These are phyloP conservation scores for Hypericum perforatum DNA, from an alignment of 345 rosid genomes.

Conservation along the genomic window DNA sequence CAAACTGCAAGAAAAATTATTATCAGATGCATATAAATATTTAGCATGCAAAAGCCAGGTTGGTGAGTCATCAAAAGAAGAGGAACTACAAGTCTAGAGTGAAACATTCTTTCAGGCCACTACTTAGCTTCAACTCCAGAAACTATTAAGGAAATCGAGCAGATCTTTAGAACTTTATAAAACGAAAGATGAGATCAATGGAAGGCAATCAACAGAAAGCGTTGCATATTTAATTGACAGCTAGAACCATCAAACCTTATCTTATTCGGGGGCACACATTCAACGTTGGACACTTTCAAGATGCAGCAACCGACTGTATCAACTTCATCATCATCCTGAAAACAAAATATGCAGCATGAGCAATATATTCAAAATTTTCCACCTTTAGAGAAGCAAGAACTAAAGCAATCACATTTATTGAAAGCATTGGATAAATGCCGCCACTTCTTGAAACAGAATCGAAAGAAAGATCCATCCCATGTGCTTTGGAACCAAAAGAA, in stretches of 20 bases:
- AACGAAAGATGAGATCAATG: too few relatives aligned
- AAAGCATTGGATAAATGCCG: too few relatives aligned
- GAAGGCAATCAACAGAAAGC: neutral
- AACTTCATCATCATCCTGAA: constrained; percentile 97
- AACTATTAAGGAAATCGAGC: too few relatives aligned
- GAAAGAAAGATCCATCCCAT: too few relatives aligned
- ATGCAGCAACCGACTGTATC: constrained; percentile 99
- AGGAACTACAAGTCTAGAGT: too few relatives aligned
- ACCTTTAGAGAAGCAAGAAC: neutral
- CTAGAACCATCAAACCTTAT: constrained; percentile 57
- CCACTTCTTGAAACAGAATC: too few relatives aligned
- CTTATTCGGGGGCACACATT: constrained; percentile 62
- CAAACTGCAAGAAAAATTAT: constrained; percentile 49
- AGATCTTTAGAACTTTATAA: too few relatives aligned
- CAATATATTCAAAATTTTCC: neutral
- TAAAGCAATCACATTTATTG: neutral
- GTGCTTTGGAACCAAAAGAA: too few relatives aligned
- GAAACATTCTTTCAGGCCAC: too few relatives aligned
- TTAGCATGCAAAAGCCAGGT: neutral
- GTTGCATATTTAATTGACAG: neutral
- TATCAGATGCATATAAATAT: constrained; percentile 10
- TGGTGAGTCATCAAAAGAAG: neutral
- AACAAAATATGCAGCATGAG: constrained; percentile 13
- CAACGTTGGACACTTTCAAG: constrained; percentile 85
- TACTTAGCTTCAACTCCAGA: too few relatives aligned